Evolutionary conservation across 306 rosid genomes (phyloP).

Genomic region (Casuarina glauca): DNA sequence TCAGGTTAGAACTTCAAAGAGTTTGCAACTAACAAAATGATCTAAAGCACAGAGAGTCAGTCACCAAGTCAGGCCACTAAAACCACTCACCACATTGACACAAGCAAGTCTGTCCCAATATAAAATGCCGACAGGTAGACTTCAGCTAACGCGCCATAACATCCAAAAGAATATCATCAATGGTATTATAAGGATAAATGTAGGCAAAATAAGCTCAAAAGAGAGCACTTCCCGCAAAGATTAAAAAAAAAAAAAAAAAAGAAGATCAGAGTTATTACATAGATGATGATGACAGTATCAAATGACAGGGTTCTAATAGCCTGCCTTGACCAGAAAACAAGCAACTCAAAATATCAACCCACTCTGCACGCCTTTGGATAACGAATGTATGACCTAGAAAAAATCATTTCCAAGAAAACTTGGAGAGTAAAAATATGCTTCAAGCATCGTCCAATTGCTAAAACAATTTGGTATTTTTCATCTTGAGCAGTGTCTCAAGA

Average conservation of each 20-base stretch:
- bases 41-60: not conserved
- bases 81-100: not conserved
- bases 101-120: not conserved
- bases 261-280: not conserved
- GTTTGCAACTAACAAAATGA: not conserved
- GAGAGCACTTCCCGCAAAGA: not conserved
- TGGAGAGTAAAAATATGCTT: not conserved
- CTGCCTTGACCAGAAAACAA: not conserved
- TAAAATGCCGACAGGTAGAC: not conserved
- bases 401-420: not conserved
- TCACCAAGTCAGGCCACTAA: not conserved
- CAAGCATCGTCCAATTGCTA: not conserved
- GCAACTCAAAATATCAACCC: not conserved
- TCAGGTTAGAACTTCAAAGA: not conserved
- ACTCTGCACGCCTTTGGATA: not conserved
- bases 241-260: not conserved
- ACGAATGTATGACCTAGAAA: not conserved
- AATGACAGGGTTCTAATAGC: not conserved
- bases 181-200: not conserved
- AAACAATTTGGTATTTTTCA: conserved; percentile 9
- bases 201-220: not conserved
- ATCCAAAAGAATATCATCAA: not conserved
- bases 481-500: conserved; percentile 40
- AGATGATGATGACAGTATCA: not conserved
- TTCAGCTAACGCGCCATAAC: not conserved